These are phyloP conservation scores for Lactarius pseudohatsudake DNA, from an alignment of 768 basidiomycete species.

Conservation along the genomic window DNA sequence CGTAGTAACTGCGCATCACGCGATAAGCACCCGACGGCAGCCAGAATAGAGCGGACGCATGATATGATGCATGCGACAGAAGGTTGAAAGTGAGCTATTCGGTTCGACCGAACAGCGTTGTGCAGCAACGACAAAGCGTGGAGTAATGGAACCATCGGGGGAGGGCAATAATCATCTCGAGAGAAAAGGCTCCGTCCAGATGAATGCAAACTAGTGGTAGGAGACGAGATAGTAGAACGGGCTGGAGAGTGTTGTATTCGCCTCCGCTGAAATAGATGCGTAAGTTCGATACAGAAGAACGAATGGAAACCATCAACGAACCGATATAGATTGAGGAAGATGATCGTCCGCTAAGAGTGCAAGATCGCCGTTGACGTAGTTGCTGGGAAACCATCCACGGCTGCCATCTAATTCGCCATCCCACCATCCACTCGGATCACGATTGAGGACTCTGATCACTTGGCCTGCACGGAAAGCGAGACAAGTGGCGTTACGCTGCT, in stretches of 20 bases:
- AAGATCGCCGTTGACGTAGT: constrained; percentile 79
- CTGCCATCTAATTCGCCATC: constrained; percentile 89
- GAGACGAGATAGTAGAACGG: constrained; percentile 18
- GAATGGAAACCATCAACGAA: constrained; percentile 35
- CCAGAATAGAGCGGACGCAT: constrained; percentile 84
- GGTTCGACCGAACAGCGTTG: constrained; percentile 75
- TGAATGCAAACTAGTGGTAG: constrained; percentile 14
- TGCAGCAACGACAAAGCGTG: constrained; percentile 86
- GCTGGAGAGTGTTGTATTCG: constrained; percentile 34
- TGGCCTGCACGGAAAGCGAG: constrained; percentile 89
- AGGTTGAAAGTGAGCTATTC: constrained; percentile 84
- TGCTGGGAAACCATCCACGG: constrained; percentile 98
- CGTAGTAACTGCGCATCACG: constrained; percentile 76
- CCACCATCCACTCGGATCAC: constrained; percentile 95
- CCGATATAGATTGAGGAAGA: constrained; percentile 42
- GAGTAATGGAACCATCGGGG: constrained; percentile 78
- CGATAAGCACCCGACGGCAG: constrained; percentile 78
- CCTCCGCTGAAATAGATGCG: constrained; percentile 15
- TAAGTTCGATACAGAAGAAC: constrained; percentile 1
- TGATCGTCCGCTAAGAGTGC: constrained; percentile 60
- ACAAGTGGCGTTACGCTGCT: constrained; percentile 72
- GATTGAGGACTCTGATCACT: constrained; percentile 86
- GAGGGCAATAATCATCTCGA: constrained; percentile 54
- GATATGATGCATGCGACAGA: constrained; percentile 94
- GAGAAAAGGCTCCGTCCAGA: constrained; percentile 25